Base-by-base conservation (phyloP, 805 yeast species). In the Candida loeiensis region DNA sequence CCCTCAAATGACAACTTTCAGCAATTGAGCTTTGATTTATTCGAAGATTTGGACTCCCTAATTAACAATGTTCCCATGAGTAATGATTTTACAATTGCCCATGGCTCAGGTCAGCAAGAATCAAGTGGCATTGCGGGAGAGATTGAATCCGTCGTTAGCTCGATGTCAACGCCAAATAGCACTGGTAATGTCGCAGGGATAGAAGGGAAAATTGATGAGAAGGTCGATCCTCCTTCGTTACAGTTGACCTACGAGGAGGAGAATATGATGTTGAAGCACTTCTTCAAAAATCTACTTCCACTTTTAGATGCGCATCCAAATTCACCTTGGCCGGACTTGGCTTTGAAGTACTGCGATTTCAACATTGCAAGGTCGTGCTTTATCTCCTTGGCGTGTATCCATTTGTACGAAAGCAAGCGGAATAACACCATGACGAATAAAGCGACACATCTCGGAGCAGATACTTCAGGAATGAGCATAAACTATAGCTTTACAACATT, bases 251-350 rank as follows among this genome's bases (percentile, higher is more conserved):
- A 68, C 32, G 54, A 66, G 18, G 80, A 77, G 42, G 82, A 77
- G 45, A 75, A 74, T 41, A 69, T 66, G 64, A 73, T 77, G 68
- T 49, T 77, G 43, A 71, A 69, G 45, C 82, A 77, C 53, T 77
- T 76, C 48, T 77, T 77, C 54, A 71, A 74, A 46, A 71, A 74
- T 43, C 58, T 77, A 26, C 54, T 77, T 4, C 80, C 78, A 1
- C 49, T 77, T 29, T 54, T 77, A 24, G 82, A 77, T 56, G 79
- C 80, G 0, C 81, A 77, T 50, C 82, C 82, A 0, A 72, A 73
- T 30, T 64, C 79, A 1, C 82, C 82, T 3, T 76, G 81, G 81
- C 82, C 82, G 0, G 77, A 76, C 43, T 53, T 77, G 41, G 79
- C 80, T 31, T 58, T 77, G 44, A 69, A 71, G 37, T 77, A 77